Conservation (phyloP, 73 alveolate species). For the Breviolum minutum region DNA sequence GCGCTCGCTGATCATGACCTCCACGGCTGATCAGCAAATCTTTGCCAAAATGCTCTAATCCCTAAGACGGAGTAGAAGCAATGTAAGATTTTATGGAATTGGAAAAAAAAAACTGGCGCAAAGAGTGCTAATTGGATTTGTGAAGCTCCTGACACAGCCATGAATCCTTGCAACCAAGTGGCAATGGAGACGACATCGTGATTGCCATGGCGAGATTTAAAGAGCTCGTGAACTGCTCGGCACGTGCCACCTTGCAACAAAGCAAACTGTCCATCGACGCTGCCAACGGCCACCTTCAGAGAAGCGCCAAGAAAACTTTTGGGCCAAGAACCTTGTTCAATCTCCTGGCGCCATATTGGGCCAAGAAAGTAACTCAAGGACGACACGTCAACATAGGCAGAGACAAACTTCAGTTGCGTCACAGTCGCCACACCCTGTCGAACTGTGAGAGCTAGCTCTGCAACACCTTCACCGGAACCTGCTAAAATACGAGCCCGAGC, state of each 20-base stretch:
- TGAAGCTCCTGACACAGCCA: too few relatives aligned
- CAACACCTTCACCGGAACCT: slow-evolving; percentile 27
- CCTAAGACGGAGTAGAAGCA: neutral
- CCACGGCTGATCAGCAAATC: neutral
- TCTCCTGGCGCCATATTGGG: neutral
- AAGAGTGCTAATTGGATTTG: neutral
- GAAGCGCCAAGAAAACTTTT: slow-evolving; percentile 6
- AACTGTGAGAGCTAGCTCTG: neutral
- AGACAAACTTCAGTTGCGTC: slow-evolving; percentile 24
- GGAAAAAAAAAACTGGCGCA: neutral
- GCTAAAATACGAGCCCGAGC: slow-evolving; percentile 39
- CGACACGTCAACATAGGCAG: slow-evolving; percentile 33
- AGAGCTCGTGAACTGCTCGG: slow-evolving; percentile 49
- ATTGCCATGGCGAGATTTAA: slow-evolving; percentile 18
- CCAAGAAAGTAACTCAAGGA: slow-evolving; percentile 6
- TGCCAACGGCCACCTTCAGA: slow-evolving; percentile 29
- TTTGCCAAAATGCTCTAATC: neutral
- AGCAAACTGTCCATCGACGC: slow-evolving; percentile 53
- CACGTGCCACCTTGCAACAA: slow-evolving; percentile 54
- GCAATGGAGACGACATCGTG: neutral
- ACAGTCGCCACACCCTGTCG: neutral
- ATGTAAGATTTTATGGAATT: too few relatives aligned
- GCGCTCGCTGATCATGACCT: slow-evolving; percentile 27
- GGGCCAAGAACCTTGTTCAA: slow-evolving; percentile 31
- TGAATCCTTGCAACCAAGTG: neutral